Conservation (phyloP, 1,284 basidiomycete species). For the Fomitiporia mediterranea region DNA sequence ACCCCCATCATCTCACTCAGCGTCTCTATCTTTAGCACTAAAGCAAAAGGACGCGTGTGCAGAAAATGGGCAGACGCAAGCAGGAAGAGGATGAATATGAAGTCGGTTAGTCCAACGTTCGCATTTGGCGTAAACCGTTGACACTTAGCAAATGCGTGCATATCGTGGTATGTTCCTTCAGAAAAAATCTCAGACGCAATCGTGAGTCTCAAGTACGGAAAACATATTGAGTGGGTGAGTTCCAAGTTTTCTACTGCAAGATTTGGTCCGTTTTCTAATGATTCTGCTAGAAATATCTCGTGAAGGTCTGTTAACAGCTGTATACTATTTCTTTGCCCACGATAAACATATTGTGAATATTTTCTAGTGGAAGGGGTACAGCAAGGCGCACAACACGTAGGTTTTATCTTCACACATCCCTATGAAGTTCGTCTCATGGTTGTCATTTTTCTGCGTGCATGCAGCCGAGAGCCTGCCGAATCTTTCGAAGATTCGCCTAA, state of each 20-base stretch:
- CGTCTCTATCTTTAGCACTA: too few relatives aligned
- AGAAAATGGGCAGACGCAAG: slow-evolving; percentile 25
- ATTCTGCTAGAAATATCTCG: slow-evolving; percentile 47
- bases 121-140: slow-evolving; percentile 10
- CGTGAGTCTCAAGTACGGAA: slow-evolving; percentile 32
- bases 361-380: slow-evolving; percentile 65
- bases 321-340: background rate
- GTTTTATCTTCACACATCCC: slow-evolving; percentile 28
- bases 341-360: background rate
- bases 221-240: slow-evolving; percentile 42
- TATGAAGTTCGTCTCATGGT: slow-evolving; percentile 3
- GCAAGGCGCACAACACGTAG: slow-evolving; percentile 59
- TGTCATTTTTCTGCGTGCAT: slow-evolving; percentile 1
- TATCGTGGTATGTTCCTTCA: background rate
- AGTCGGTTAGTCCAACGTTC: slow-evolving; percentile 55
- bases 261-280: background rate
- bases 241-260: background rate
- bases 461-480: slow-evolving; percentile 64
- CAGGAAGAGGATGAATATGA: slow-evolving; percentile 60
- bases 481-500: slow-evolving; percentile 56
- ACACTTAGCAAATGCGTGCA: slow-evolving; percentile 4
- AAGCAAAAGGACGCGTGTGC: too few relatives aligned
- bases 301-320: slow-evolving; percentile 42
- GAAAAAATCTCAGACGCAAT: slow-evolving; percentile 26
- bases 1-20: background rate